Evolutionary conservation across 306 rosid species (phyloP).

Genomic region (Vicia sativa): DNA sequence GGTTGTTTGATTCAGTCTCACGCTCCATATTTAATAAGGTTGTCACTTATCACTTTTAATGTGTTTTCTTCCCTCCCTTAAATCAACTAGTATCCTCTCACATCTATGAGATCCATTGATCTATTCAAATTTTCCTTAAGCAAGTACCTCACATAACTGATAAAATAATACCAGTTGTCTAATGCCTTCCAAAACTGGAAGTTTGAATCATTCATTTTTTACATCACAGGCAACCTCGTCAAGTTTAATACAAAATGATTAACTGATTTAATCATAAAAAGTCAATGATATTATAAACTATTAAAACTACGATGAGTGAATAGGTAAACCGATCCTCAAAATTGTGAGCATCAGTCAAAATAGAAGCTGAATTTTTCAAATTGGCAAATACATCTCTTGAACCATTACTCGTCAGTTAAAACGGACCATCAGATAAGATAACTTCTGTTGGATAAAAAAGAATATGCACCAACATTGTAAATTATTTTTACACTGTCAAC

Average conservation of each 20-base stretch:
- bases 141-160: neutral
- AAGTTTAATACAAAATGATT: slow-evolving; percentile 2
- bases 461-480: no score
- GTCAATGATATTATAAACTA: neutral
- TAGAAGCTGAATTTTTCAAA: no score
- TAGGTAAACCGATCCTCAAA: neutral
- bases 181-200: neutral
- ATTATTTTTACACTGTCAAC: no score
- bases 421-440: no score
- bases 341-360: neutral
- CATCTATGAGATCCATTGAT: no score
- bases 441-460: no score
- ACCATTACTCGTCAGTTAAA: no score
- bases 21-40: neutral
- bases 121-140: neutral
- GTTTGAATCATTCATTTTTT: slow-evolving; percentile 1
- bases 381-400: no score
- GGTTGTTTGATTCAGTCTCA: neutral
- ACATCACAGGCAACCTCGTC: neutral
- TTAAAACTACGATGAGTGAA: neutral
- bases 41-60: neutral
- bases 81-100: no score
- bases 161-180: slow-evolving; percentile 16
- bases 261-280: neutral
- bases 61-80: no score